phyloP scores from a whole-genome alignment of 257 asterid genomes.

The Solanum medicagineum region DNA sequence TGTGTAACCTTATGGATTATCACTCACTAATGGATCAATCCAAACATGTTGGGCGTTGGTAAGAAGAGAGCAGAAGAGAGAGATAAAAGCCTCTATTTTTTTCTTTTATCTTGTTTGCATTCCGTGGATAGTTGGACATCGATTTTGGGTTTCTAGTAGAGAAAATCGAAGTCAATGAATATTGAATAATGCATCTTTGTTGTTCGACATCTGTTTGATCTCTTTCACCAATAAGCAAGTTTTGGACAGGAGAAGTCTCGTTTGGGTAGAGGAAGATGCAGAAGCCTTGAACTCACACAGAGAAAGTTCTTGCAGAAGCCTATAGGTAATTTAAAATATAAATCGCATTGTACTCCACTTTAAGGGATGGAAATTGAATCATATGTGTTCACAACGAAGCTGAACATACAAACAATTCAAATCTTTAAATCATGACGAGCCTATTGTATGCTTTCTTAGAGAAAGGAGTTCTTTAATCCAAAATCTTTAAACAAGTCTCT shows the following conservation, averaged over 20 bases:
- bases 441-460: too few species aligned
- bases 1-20: too few species aligned
- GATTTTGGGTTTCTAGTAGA: neutral
- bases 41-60: slow-evolving; percentile 72
- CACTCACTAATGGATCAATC: slow-evolving; percentile 25
- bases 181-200: neutral
- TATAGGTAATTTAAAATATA: slow-evolving; percentile 33
- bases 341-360: too few species aligned
- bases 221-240: neutral
- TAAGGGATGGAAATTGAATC: too few species aligned
- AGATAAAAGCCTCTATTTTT: neutral
- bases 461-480: too few species aligned
- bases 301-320: slow-evolving; percentile 87
- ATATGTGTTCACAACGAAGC: too few species aligned
- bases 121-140: neutral
- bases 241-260: slow-evolving; percentile 38
- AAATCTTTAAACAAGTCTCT: too few species aligned
- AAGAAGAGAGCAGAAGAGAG: slow-evolving; percentile 63
- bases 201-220: neutral
- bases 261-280: slow-evolving; percentile 93
- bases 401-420: too few species aligned
- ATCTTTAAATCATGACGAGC: too few species aligned
- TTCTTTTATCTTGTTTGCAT: neutral
- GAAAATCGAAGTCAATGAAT: neutral
- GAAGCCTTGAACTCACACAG: slow-evolving; percentile 60